Base-by-base conservation (phyloP, 176 grass and related monocot genomes). In the Avena eriantha region DNA sequence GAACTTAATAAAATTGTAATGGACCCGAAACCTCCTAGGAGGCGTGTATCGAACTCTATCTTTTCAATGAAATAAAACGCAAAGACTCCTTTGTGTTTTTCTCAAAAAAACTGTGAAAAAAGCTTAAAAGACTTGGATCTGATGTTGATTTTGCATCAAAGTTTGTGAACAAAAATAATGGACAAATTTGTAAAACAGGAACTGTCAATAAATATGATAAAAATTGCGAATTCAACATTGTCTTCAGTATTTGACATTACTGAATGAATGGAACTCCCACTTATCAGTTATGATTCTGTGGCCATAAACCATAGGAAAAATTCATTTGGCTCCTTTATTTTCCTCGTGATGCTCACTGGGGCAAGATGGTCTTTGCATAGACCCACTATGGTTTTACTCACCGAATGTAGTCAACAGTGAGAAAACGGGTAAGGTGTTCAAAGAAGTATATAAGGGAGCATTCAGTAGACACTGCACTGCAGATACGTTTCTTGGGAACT, bases 161-260 rank as follows among this genome's bases (percentile, higher is more conserved):
- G 13, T 73, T 83, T 13, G 1, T 33, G 41, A 51, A 61, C 61
- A 4, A 69, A 21, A 76, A 39, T 26, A 66, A 9, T 50, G 35
- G 5, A n/a, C 22, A 66, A 53, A 53, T 26, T 36, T 53, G 29
- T 75, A 61, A 75, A 81, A 18, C 2, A 31, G 46, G 11, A n/a
- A 67, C 45, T 31, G 9, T 23, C 41, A 53, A 19, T 50, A 51
- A 51, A 60, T 12, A 78, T 71, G n/a, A n/a, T 78, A 18, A 33
- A 76, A 39, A 53, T 47, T 82, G 54, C 24, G 69, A n/a, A 86
- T 58, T 66, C 17, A 79, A 57, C 18, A 53, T 50, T 73, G 7
- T 43, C 79, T 66, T 79, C 18, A 3, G 34, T 80, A 16, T 69
- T 77, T 69, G 22, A 4, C 49, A 46, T 58, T n/a, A 19, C 14